Evolutionary conservation across 495 filamentous ascomycete genomes (phyloP), one percentile per base, ranked within the genome.

Genomic region (Corynascus novoguineensis): DNA sequence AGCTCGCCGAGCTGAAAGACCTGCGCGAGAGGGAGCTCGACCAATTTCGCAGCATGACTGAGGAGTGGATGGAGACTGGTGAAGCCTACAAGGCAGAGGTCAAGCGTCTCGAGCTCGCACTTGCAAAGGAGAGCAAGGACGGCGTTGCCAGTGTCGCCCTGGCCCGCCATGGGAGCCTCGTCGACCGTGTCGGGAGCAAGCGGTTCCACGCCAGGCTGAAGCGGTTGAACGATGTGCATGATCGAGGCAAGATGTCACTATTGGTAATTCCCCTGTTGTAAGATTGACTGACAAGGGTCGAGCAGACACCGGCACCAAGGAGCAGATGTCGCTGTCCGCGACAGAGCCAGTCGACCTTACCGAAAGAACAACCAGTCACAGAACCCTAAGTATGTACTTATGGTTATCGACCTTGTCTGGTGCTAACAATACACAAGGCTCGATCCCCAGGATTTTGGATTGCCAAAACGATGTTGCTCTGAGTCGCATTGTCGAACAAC

Each of bases 111-210:
- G 79, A 81, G 58, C 60, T 80, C 7, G 56, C 76, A 11, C 49
- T 82, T 34, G 72, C 73, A 0, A 74, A 66, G 32, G 70, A 72
- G 12, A 76, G 74, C 34, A 70, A 69, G 25, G 71, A 75, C 48
- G 78, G 78, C 14, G 63, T 81, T 45, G 75, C 73, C 42, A 68
- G 68, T 8, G 77, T 81, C 0, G 63, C 70, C 0, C 44, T 81
- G 21, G 73, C 75, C 2, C 67, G 79, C 21, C 68, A 72, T 2
- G 72, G 67, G 31, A 78, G 74, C 40, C 49, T 74, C 19, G 60
- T 77, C 11, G 66, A 76, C 46, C 72, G 73, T 10, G 66, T 58
- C 14, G 64, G 60, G 1, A 63, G 60, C 40, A 67, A 68, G 44
- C 50, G 61, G 11, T 70, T 76, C 49, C 62, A 67, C n/a, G 69